A percentile compares a stretch with the other conserved stretches of the same genome.
Evolutionary conservation across 139 green algal genomes (phyloP).

Genomic region (Chara braunii): DNA sequence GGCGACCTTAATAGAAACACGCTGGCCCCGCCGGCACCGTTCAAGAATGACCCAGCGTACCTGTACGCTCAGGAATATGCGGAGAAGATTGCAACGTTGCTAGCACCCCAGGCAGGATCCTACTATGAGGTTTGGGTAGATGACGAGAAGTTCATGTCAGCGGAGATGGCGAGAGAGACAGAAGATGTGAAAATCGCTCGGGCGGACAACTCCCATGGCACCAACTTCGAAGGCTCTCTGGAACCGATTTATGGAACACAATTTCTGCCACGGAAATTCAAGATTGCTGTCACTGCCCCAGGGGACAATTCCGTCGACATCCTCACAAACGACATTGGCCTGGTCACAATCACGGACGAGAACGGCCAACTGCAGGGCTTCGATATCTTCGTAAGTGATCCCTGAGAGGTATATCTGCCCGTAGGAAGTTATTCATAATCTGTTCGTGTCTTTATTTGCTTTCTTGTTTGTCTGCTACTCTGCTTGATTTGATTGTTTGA

Average conservation of each 20-base stretch:
- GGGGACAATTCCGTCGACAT: slow-evolving; percentile 93
- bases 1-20: slow-evolving; percentile 97
- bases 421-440: not conserved
- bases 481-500: slow-evolving; percentile 10
- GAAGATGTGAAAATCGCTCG: slow-evolving; percentile 43
- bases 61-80: slow-evolving; percentile 26
- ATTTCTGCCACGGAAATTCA: slow-evolving; percentile 99
- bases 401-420: not conserved
- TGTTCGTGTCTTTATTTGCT: not conserved
- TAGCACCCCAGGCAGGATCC: slow-evolving; percentile 81
- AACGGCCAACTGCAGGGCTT: slow-evolving; percentile 72
- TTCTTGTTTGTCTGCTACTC: not conserved
- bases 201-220: slow-evolving; percentile 78
- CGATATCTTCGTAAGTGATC: slow-evolving; percentile 62
- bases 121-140: slow-evolving; percentile 99
- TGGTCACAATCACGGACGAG: slow-evolving; percentile 77
- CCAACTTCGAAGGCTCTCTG: slow-evolving; percentile 84
- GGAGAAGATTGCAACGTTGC: slow-evolving; percentile 71
- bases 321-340: slow-evolving; percentile 89
- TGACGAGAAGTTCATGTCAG: slow-evolving; percentile 91
- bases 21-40: slow-evolving; percentile 69
- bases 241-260: slow-evolving; percentile 95
- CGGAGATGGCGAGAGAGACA: slow-evolving; percentile 30
- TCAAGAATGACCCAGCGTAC: slow-evolving; percentile 78
- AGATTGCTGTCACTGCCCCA: slow-evolving; percentile 81